Evolutionary conservation across 495 filamentous ascomycete genomes (phyloP).

Genomic region (Hypoxylon trugodes): DNA sequence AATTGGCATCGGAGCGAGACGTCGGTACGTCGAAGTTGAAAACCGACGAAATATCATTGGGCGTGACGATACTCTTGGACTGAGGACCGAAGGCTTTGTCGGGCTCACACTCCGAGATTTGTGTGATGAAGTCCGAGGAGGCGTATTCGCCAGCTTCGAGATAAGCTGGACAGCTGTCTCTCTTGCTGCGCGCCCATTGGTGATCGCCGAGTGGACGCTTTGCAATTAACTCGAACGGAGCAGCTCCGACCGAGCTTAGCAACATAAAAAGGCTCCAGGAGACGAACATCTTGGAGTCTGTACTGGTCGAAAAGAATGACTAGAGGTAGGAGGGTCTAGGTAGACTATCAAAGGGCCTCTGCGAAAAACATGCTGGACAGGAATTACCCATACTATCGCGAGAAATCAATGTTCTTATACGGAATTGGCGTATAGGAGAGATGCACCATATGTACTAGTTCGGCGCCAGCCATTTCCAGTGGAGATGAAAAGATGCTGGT

Average conservation of each 20-base stretch:
- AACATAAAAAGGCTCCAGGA: background rate
- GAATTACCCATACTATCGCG: background rate
- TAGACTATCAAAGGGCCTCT: background rate
- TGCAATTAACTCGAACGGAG: constrained; percentile 35
- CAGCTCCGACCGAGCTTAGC: constrained; percentile 21
- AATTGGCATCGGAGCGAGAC: constrained; percentile 39
- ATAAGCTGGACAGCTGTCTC: constrained; percentile 35
- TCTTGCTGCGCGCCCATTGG: constrained; percentile 29
- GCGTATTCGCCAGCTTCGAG: constrained; percentile 36
- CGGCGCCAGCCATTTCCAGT: background rate
- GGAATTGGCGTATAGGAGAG: background rate
- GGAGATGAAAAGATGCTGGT: too few species aligned
- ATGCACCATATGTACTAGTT: background rate
- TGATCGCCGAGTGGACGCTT: constrained; percentile 35
- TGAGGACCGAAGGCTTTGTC: constrained; percentile 31
- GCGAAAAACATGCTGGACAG: background rate
- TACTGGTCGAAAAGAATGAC: background rate
- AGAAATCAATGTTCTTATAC: constrained; percentile 17
- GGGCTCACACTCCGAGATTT: constrained; percentile 29
- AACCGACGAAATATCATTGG: constrained; percentile 40
- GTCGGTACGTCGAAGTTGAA: constrained; percentile 39
- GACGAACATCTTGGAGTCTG: constrained; percentile 20
- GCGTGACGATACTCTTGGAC: constrained; percentile 28
- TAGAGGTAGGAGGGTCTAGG: background rate
- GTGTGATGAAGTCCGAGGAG: constrained; percentile 37